phyloP scores from a whole-genome alignment of 2,329 filamentous ascomycete genomes.

The Emericellopsis atlantica region DNA sequence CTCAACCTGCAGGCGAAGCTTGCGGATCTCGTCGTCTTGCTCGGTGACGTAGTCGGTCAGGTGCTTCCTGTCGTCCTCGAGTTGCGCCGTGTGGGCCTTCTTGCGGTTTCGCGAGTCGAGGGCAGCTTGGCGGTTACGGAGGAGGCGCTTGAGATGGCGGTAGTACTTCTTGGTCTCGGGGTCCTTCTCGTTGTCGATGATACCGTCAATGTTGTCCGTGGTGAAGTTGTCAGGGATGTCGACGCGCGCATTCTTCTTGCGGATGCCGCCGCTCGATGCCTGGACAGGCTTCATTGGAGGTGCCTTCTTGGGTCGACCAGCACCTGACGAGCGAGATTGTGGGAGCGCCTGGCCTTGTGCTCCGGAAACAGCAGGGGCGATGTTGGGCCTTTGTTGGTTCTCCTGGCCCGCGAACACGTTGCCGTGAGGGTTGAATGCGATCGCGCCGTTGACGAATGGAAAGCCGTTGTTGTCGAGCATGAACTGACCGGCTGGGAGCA shows the following conservation, averaged over 20 bases:
- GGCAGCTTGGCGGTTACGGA: conserved; percentile 67
- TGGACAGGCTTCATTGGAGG: conserved; percentile 38
- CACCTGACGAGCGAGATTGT: no score
- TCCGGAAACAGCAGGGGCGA: no score
- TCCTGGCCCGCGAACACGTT: conserved; percentile 36
- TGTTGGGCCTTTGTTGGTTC: no score
- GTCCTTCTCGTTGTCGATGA: conserved; percentile 79
- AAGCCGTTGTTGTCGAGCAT: conserved; percentile 26
- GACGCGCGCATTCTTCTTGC: conserved; percentile 98
- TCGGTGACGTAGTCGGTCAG: conserved; percentile 64
- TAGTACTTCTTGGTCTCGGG: conserved; percentile 95
- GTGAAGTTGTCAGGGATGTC: conserved; percentile 93
- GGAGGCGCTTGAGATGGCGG: conserved; percentile 92
- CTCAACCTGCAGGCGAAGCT: conserved; percentile 56
- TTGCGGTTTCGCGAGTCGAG: conserved; percentile 95
- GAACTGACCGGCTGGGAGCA: conserved; percentile 9
- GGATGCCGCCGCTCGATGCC: conserved; percentile 52
- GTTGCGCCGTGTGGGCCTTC: conserved; percentile 93
- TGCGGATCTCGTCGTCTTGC: conserved; percentile 65
- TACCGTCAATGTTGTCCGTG: conserved; percentile 83
- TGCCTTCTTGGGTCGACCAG: no score
- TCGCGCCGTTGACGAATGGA: neutral
- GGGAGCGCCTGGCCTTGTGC: no score
- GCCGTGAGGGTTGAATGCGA: conserved; percentile 36
- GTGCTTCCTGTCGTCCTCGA: conserved; percentile 94